Percentiles rank a stretch among this genome's conserved stretches.
Evolutionary conservation across 345 rosid genomes (phyloP).

Genomic region (Conringia planisiliqua): DNA sequence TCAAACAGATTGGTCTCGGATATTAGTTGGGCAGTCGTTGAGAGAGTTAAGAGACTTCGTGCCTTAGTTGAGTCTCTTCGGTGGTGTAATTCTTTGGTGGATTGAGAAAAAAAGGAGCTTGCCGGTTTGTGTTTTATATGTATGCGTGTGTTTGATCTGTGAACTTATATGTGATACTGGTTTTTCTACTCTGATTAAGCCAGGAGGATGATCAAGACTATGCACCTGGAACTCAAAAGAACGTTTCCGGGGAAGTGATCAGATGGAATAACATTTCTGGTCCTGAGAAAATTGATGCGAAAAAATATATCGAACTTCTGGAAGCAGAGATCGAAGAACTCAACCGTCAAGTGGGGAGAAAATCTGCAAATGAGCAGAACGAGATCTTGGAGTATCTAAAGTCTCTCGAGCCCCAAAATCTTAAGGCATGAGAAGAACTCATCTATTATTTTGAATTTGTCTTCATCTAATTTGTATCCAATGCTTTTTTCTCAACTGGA

Average conservation of each 20-base stretch:
- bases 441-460: not conserved
- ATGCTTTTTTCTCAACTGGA: not conserved
- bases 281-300: constrained; percentile 83
- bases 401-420: constrained; percentile 92
- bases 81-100: not conserved
- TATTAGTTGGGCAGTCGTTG: not conserved
- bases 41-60: not conserved
- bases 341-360: constrained; percentile 69
- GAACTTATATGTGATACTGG: not conserved
- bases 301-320: constrained; percentile 82
- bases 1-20: not conserved
- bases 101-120: not conserved
- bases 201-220: constrained; percentile 62
- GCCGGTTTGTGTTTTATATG: not conserved
- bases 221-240: constrained; percentile 95
- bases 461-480: not conserved
- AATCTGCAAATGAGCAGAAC: constrained; percentile 62
- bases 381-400: constrained; percentile 86
- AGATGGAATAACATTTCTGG: constrained; percentile 91
- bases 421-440: constrained; percentile 53
- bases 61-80: not conserved
- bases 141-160: not conserved
- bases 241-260: constrained; percentile 87
- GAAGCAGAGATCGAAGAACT: constrained; percentile 96
- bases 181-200: constrained; percentile 21